These are phyloP conservation scores for Ziziphus jujuba DNA, from an alignment of 306 rosid species.

Conservation along the genomic window DNA sequence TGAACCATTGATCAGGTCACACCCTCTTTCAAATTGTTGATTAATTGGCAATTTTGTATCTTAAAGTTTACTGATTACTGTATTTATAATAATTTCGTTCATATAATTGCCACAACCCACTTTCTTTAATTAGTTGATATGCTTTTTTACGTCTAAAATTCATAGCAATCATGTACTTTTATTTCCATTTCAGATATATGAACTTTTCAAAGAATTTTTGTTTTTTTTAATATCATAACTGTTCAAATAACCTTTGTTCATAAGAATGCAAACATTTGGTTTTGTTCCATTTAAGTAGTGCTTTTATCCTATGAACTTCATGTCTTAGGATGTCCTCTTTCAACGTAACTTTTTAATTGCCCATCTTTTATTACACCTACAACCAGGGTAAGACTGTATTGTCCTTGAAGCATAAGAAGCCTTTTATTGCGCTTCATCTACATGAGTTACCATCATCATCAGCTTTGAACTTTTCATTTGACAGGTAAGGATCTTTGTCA, in stretches of 20 bases:
- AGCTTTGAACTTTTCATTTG: constrained; percentile 11
- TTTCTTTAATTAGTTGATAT: background rate
- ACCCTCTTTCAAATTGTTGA: constrained; percentile 24
- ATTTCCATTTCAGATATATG: background rate
- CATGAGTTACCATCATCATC: background rate
- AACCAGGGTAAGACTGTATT: background rate
- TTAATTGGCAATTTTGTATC: background rate
- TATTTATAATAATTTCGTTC: background rate
- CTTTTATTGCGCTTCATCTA: background rate
- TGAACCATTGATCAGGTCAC: constrained; percentile 92
- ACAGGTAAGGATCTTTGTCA: constrained; percentile 83
- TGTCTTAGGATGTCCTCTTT: background rate
- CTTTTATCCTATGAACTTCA: background rate
- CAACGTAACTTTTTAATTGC: no score
- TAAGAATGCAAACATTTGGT: background rate
- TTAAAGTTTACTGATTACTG: background rate
- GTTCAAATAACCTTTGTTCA: no score
- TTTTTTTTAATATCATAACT: background rate
- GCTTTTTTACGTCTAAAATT: background rate
- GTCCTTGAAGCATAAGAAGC: background rate
- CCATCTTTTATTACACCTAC: background rate
- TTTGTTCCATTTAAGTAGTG: background rate
- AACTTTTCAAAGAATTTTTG: background rate
- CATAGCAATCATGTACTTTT: background rate
- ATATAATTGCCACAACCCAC: background rate